Conservation (phyloP, 1,284 basidiomycete species). For the Cutaneotrichosporon sp. region DNA sequence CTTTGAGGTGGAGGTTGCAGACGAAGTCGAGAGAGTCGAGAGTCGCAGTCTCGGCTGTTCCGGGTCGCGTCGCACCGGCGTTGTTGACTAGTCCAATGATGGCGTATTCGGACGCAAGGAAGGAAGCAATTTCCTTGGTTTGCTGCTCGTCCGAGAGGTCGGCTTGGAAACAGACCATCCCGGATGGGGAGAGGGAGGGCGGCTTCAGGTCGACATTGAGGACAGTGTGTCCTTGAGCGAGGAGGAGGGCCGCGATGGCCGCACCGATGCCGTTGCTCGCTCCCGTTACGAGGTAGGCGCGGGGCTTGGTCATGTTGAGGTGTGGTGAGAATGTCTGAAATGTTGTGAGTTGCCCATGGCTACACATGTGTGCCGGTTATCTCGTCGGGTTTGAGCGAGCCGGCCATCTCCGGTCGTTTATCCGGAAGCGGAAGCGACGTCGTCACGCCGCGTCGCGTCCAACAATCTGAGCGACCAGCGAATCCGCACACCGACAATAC, state of each 20-base stretch:
- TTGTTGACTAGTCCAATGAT: slow-evolving; percentile 27
- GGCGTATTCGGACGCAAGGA: slow-evolving; percentile 4
- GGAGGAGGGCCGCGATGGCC: slow-evolving; percentile 52
- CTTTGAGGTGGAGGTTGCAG: slow-evolving; percentile 72
- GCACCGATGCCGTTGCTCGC: slow-evolving; percentile 53
- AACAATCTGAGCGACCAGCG: no score
- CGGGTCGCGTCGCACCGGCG: slow-evolving; percentile 23
- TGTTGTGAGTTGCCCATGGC: not conserved
- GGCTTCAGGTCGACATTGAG: slow-evolving; percentile 63
- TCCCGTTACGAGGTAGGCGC: slow-evolving; percentile 43
- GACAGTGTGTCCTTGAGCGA: slow-evolving; percentile 57
- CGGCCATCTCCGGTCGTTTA: not conserved
- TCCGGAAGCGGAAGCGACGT: not conserved
- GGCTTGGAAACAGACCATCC: slow-evolving; percentile 55
- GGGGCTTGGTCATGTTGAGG: slow-evolving; percentile 13
- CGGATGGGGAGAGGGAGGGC: slow-evolving; percentile 58
- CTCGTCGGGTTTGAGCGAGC: not conserved
- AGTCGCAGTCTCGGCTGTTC: slow-evolving; percentile 26
- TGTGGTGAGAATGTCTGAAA: not conserved
- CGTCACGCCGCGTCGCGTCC: no score
- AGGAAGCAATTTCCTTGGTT: slow-evolving; percentile 6
- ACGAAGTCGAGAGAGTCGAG: slow-evolving; percentile 56
- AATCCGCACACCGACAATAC: no score
- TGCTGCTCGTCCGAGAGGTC: slow-evolving; percentile 15
- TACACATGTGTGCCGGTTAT: not conserved